These are phyloP conservation scores for Aspergillus leporis DNA, from an alignment of 495 filamentous ascomycete species.

Conservation along the genomic window DNA sequence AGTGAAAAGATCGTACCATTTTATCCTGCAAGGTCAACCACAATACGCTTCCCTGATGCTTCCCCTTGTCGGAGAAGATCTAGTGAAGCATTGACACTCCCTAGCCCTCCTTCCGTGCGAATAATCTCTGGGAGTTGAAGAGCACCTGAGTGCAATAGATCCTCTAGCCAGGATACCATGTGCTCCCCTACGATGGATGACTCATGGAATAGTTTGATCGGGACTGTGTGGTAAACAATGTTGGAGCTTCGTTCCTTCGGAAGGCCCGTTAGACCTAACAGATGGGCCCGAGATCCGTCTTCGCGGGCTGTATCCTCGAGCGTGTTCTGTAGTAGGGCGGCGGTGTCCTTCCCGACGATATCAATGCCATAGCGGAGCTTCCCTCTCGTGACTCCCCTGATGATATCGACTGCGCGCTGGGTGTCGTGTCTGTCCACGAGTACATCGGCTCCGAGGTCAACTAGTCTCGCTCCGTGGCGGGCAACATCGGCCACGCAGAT, in stretches of 20 bases:
- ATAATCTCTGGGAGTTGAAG: slow-evolving; percentile 60
- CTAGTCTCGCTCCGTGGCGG: slow-evolving; percentile 57
- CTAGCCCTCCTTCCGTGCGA: slow-evolving; percentile 57
- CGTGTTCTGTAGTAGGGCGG: slow-evolving; percentile 48
- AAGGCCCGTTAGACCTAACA: slow-evolving; percentile 62
- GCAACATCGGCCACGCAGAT: slow-evolving; percentile 61
- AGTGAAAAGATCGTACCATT: not conserved
- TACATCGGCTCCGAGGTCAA: slow-evolving; percentile 54
- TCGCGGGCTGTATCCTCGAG: slow-evolving; percentile 35
- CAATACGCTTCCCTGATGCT: slow-evolving; percentile 59
- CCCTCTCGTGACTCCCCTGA: slow-evolving; percentile 51
- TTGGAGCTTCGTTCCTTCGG: slow-evolving; percentile 51
- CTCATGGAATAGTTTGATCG: slow-evolving; percentile 69
- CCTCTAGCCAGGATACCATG: slow-evolving; percentile 61
- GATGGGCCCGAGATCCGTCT: slow-evolving; percentile 40
- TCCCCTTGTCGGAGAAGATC: slow-evolving; percentile 58
- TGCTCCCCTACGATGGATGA: slow-evolving; percentile 55
- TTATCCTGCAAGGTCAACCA: slow-evolving; percentile 42
- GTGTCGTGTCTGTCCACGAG: slow-evolving; percentile 63
- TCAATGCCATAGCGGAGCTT: slow-evolving; percentile 64
- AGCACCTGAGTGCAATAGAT: slow-evolving; percentile 47
- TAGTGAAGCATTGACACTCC: slow-evolving; percentile 61
- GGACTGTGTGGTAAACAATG: slow-evolving; percentile 59
- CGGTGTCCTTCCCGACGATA: slow-evolving; percentile 59
- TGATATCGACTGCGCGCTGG: slow-evolving; percentile 59